Base-by-base conservation (phyloP, 2,329 filamentous ascomycete species). In the Tolypocladium tundrense region DNA sequence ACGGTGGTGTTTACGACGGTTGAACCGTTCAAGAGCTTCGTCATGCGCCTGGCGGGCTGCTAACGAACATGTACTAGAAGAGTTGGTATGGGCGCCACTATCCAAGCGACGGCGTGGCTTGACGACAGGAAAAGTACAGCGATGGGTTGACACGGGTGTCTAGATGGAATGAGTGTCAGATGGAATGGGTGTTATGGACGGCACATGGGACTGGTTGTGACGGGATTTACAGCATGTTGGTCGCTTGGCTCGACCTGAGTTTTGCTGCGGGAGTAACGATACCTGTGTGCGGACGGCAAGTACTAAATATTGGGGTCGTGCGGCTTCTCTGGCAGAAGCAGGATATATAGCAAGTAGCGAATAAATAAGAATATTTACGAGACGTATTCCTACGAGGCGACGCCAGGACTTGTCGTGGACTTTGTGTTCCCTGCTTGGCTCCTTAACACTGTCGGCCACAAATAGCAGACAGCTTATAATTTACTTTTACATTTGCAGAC, bases 1-100 rank as follows among this genome's bases (percentile, higher is more conserved):
- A 83, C 79, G 1, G 81, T 85, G 0, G 74, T 79, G 2, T 77
- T 84, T 48, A 78, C 79, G 0, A 77, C 78, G 1, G 68, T 81
- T 1, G 72, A 74, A 4, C 78, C 77, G 10, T 75, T 81, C 60
- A 72, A 71, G 10, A 61, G 62, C 1, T 71, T 71, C 54, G 62
- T 82, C 14, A 60, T 73, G 11, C 56, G 51, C 19, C 59, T 76
- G 48, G 70, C 75, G 31, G 65, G 13, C 31, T n/a, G 5, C 14
- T 45, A 21, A 45, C n/a, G 39, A 24, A 51, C 48, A 50, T 24
- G 35, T 42, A 55, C 45, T 27, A 53, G 8, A 37, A 19, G 31
- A 19, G 39, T 14, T 19, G 31, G 31, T 31, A 19, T 4, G 31
- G 11, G 27, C 3, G 43, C 45, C 14, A n/a, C 19, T 10, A 2